Conservation (phyloP, 2,329 filamentous ascomycete genomes). For the Aspergillus pseudonomiae region DNA sequence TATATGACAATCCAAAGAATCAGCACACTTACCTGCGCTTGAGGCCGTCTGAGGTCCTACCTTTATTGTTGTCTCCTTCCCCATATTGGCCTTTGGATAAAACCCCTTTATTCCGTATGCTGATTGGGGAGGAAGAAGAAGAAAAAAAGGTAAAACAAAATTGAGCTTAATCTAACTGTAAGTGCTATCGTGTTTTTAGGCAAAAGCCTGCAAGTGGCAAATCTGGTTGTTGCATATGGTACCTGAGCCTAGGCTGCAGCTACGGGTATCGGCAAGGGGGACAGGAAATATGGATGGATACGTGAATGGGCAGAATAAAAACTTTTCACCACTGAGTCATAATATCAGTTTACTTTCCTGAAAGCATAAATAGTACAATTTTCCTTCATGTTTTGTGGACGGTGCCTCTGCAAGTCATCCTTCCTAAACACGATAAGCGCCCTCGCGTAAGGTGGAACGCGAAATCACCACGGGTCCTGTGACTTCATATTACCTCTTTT, state of each 20-base stretch:
- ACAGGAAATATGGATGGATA: background rate
- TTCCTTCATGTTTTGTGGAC: background rate
- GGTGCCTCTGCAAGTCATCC: background rate
- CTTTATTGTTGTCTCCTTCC: slow-evolving; percentile 12
- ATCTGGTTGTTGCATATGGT: background rate
- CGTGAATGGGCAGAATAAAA: slow-evolving; percentile 8
- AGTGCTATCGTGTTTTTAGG: background rate
- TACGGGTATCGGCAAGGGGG: background rate
- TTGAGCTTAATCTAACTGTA: background rate
- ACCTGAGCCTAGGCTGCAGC: background rate
- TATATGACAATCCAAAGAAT: background rate
- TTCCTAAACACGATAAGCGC: slow-evolving; percentile 9
- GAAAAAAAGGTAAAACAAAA: background rate
- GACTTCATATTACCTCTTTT: slow-evolving; percentile 21
- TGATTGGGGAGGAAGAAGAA: background rate
- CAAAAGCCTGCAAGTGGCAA: slow-evolving; percentile 6
- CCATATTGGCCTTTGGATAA: slow-evolving; percentile 8
- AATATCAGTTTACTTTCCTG: background rate
- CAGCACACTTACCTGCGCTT: slow-evolving; percentile 7
- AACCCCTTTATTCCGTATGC: background rate
- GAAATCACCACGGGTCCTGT: slow-evolving; percentile 42
- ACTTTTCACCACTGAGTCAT: slow-evolving; percentile 8
- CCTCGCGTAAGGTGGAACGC: slow-evolving; percentile 47
- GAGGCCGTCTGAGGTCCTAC: slow-evolving; percentile 8
- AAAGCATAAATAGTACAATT: background rate